Evolutionary conservation across 176 grass and related monocot species (phyloP), one percentile per base, ranked within the genome.

Genomic region (Phoenix roebelenii): DNA sequence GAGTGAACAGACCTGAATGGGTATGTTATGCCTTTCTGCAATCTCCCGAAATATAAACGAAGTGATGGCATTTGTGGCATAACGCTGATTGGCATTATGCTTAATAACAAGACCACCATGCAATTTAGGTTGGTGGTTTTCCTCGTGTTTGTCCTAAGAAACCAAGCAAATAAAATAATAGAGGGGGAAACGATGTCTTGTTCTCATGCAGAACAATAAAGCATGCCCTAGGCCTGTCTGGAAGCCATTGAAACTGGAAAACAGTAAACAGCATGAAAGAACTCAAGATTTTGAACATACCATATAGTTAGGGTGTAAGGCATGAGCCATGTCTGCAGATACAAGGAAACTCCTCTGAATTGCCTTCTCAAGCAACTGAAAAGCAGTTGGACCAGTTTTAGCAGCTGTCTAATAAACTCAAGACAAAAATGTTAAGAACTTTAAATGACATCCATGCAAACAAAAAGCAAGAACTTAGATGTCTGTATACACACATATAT

Each of bases 271-370:
- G 35, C 10, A 12, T 44, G 35, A 44, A 3, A 12, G 35, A 32
- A n/a, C 18, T 3, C 22, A 35, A 54, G 17, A 35, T 15, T 25
- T 16, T 15, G 68, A 25, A 66, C 24, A 71, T 86, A 95, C 90
- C 85, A 86, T 84, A 69, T 88, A 88, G 76, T 97, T 97, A 39
- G 93, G 93, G 50, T 97, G 93, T 39, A 97, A 77, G 25, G 86
- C 93, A 70, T 97, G 93, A 17, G 93, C 93, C 93, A 97, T 97
- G 60, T 97, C 93, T 22, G 93, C 93, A 54, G 93, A 97, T 60
- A 97, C 93, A 51, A 97, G 65, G 50, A 97, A 97, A 65, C 93
- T 97, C 74, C 76, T 88, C 55, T 91, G 93, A 52, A 97, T 83
- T 72, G 84, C 78, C 65, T 82, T 91, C 22, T 97, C 87, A 62